These are phyloP conservation scores for Cucurbita argyrosperma DNA, from an alignment of 306 rosid genomes.

Conservation along the genomic window DNA sequence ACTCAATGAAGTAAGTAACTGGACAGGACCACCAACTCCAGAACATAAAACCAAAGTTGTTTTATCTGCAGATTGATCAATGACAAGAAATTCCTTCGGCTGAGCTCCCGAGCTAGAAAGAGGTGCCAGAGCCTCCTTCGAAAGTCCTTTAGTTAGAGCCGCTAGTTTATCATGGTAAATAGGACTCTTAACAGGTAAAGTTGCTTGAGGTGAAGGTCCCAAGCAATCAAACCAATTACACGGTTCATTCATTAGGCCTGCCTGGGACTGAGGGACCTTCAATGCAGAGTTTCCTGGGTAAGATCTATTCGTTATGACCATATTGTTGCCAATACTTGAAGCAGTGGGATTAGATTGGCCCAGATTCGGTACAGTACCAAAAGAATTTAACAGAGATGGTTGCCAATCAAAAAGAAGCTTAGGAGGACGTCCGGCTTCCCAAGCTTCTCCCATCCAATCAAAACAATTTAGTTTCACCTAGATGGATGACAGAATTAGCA, in stretches of 20 bases:
- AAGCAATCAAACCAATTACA: slow-evolving; percentile 59
- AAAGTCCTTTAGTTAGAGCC: slow-evolving; percentile 4
- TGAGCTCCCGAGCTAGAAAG: slow-evolving; percentile 13
- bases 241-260: slow-evolving; percentile 40
- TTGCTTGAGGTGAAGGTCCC: slow-evolving; percentile 42
- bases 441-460: slow-evolving; percentile 65
- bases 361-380: slow-evolving; percentile 18
- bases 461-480: slow-evolving; percentile 17
- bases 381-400: slow-evolving; percentile 32
- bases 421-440: slow-evolving; percentile 33
- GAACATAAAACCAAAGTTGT: slow-evolving; percentile 52
- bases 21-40: slow-evolving; percentile 35
- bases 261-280: slow-evolving; percentile 26
- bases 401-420: slow-evolving; percentile 33
- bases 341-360: slow-evolving; percentile 36
- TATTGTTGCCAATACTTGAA: slow-evolving; percentile 21
- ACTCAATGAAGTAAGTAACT: slow-evolving; percentile 39
- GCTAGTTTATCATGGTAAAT: slow-evolving; percentile 16
- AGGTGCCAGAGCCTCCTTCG: slow-evolving; percentile 16
- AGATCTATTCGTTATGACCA: slow-evolving; percentile 21
- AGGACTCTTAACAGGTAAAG: slow-evolving; percentile 24
- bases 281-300: slow-evolving; percentile 23
- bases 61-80: slow-evolving; percentile 56
- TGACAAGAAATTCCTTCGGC: slow-evolving; percentile 49
- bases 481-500: background rate